These are phyloP conservation scores for Sporisorium exsertum DNA, from an alignment of 1,284 basidiomycete species.

Conservation along the genomic window DNA sequence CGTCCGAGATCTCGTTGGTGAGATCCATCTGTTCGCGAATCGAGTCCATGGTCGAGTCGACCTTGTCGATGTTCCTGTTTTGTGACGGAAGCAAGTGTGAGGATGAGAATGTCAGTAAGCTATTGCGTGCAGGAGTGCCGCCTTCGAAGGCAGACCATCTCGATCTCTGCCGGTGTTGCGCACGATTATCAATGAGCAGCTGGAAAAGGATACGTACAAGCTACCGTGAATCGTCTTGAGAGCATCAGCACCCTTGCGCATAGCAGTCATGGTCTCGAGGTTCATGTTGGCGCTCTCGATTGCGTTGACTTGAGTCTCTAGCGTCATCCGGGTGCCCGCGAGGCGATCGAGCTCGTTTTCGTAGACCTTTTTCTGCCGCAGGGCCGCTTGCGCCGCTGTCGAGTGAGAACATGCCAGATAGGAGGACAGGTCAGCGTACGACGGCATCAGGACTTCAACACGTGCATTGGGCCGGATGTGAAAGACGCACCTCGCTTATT, in stretches of 20 bases:
- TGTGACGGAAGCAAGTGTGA: neutral
- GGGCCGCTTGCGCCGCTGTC: constrained; percentile 75
- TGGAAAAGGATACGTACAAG: constrained; percentile 70
- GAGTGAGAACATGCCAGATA: neutral
- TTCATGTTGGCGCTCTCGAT: constrained; percentile 98
- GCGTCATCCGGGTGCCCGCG: constrained; percentile 86
- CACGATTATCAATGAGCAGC: neutral
- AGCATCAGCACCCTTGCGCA: constrained; percentile 95
- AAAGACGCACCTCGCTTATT: constrained; percentile 86
- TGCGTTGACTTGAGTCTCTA: constrained; percentile 96
- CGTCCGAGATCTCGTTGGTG: constrained; percentile 94
- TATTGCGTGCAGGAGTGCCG: neutral
- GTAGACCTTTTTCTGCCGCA: constrained; percentile 92
- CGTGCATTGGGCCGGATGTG: neutral
- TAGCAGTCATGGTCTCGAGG: constrained; percentile 95
- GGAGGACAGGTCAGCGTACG: neutral
- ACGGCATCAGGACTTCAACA: neutral
- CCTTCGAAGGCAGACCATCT: neutral
- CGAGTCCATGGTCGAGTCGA: constrained; percentile 89
- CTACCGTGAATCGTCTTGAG: constrained; percentile 91
- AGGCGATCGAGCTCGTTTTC: constrained; percentile 90
- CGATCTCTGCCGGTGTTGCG: neutral
- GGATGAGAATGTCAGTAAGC: neutral
- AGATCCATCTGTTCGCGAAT: constrained; percentile 94
- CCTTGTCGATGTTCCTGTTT: constrained; percentile 80